Evolutionary conservation across 768 basidiomycete genomes (phyloP).

Genomic region (Psilocybe cyanescens): DNA sequence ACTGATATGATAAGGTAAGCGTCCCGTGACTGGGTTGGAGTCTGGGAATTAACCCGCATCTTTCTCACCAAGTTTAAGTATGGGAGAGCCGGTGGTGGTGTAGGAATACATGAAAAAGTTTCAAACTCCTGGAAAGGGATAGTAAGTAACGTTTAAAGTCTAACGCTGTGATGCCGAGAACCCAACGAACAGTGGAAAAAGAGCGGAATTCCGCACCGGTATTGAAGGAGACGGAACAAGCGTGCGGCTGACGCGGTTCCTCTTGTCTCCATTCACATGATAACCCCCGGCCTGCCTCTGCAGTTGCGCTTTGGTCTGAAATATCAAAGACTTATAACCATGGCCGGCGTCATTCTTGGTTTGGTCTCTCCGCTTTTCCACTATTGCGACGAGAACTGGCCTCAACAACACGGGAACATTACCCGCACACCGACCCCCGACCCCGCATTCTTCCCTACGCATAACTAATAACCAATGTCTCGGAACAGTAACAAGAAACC

Average conservation of each 20-base stretch:
- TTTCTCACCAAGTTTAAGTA: neutral
- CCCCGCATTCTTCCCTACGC: neutral
- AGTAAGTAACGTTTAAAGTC: neutral
- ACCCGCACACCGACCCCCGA: neutral
- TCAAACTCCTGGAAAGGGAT: no score
- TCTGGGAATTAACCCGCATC: no score
- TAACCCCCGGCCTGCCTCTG: conserved; percentile 6
- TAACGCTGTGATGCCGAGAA: neutral
- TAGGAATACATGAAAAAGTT: no score
- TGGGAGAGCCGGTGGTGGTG: no score
- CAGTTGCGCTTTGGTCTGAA: conserved; percentile 12
- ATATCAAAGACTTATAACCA: conserved; percentile 20
- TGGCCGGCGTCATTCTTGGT: conserved; percentile 12
- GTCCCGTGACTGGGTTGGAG: no score
- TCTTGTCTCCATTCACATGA: conserved; percentile 32
- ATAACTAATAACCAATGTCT: conserved; percentile 44
- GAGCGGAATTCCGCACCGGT: conserved; percentile 29
- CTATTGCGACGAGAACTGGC: conserved; percentile 9
- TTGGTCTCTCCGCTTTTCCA: conserved; percentile 16
- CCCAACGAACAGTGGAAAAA: conserved; percentile 23
- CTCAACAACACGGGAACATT: neutral
- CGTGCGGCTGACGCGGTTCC: conserved; percentile 22
- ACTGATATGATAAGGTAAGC: no score
- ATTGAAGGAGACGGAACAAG: conserved; percentile 20
- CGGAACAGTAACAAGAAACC: conserved; percentile 69